These are phyloP conservation scores for Boletus coccyginus DNA, from an alignment of 768 basidiomycete species.

Conservation along the genomic window DNA sequence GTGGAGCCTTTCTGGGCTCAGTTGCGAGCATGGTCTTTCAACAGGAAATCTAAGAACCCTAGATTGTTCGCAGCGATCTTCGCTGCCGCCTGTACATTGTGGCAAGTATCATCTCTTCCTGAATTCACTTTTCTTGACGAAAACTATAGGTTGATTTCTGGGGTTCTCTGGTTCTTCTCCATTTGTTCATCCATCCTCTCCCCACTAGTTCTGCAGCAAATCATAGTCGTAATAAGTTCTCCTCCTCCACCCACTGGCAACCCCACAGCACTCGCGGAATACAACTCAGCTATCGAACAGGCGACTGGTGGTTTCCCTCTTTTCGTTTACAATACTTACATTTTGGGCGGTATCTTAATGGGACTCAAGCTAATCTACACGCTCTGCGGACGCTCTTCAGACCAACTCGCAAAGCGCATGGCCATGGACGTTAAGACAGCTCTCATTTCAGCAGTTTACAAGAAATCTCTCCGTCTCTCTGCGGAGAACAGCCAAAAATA, in stretches of 20 bases:
- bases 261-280: slow-evolving; percentile 22
- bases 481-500: slow-evolving; percentile 26
- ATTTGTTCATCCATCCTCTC: slow-evolving; percentile 19
- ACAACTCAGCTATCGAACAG: slow-evolving; percentile 15
- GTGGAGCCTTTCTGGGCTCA: slow-evolving; percentile 24
- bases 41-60: slow-evolving; percentile 13
- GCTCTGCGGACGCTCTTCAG: slow-evolving; percentile 27
- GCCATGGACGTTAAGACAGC: slow-evolving; percentile 28
- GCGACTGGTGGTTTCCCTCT: slow-evolving; percentile 31
- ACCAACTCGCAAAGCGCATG: slow-evolving; percentile 30
- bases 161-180: slow-evolving; percentile 29
- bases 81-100: slow-evolving; percentile 12
- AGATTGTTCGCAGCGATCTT: slow-evolving; percentile 18
- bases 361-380: slow-evolving; percentile 24
- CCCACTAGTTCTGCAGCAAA: slow-evolving; percentile 27
- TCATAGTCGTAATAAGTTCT: slow-evolving; percentile 24
- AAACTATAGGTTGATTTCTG: slow-evolving; percentile 22
- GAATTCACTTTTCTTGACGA: not conserved
- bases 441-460: slow-evolving; percentile 30
- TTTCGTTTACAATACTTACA: slow-evolving; percentile 24
- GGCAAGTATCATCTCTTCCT: slow-evolving; percentile 7
- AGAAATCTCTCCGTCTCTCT: slow-evolving; percentile 29
- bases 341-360: slow-evolving; percentile 22
- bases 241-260: slow-evolving; percentile 16
- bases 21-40: slow-evolving; percentile 18